Base-by-base conservation (phyloP, 73 alveolate genomes). In the Paramecium sexaurelia region DNA sequence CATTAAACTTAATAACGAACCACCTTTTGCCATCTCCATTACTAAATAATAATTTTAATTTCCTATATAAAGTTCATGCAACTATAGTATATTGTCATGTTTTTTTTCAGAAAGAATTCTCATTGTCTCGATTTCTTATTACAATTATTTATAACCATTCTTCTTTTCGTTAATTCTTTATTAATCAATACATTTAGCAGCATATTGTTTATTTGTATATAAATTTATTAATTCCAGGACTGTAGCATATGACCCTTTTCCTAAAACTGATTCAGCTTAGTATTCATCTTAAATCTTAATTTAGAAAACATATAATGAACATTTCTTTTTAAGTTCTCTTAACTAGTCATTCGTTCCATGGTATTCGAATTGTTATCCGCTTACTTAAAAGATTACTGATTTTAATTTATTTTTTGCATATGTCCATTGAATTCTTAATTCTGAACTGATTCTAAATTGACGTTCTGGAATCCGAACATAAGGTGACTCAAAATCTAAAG, bases 171-270 rank as follows among this genome's bases (percentile, higher is more conserved):
- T 39, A 8, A 78, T 78, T 7, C 90, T n/a, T 26, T 78, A 15
- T 15, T 78, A n/a, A 78, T 78, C 90, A 10, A 78, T 78, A 43
- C 90, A 78, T 78, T 78, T 78, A 41, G 90, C 90, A 24, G 90
- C 90, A 33, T 78, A 78, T 39, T 37, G 22, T 78, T 40, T 78
- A 37, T 78, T 24, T 19, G 68, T 17, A 19, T 29, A 39, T 9
- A 78, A 24, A 45, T 78, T 39, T 7, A 75, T 78, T n/a, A 78
- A 61, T 43, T 78, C 90, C 9, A 78, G 73, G 22, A 78, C 90
- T 41, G 90, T 78, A 7, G 90, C 90, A 78, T 78, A 78, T 3
- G 90, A 78, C 27, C 90, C 90, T 78, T 39, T 78, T 41, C 90
- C 90, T 78, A 78, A 78, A 17, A 78, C 90, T 7, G 75, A 29